Evolutionary conservation across 768 basidiomycete genomes (phyloP).

Genomic region (Pleurotus djamor): DNA sequence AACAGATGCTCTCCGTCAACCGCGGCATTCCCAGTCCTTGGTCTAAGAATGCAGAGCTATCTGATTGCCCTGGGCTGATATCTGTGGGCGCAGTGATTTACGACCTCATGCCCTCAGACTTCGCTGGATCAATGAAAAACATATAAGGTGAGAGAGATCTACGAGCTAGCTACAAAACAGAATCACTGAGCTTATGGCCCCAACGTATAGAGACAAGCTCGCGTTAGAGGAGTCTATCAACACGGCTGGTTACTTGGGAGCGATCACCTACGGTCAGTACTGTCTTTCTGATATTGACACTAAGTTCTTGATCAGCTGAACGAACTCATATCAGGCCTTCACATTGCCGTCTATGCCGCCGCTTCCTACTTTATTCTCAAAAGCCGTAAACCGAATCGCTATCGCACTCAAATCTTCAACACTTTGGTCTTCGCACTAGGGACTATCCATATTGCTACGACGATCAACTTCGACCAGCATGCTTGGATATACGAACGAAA

Average conservation of each 20-base stretch:
- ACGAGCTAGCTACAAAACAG: background rate
- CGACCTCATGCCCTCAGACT: background rate
- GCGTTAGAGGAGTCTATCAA: slow-evolving; percentile 13
- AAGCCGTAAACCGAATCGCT: background rate
- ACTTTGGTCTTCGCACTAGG: background rate
- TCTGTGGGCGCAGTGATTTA: background rate
- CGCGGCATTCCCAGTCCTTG: no score
- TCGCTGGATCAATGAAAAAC: background rate
- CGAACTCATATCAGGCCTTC: background rate
- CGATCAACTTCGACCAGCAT: background rate
- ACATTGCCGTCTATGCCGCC: background rate
- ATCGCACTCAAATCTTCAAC: background rate
- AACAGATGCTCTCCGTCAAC: no score
- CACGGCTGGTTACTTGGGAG: slow-evolving; percentile 15
- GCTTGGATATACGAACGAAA: slow-evolving; percentile 1
- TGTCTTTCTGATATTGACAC: no score
- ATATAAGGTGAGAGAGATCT: no score
- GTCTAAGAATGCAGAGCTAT: no score
- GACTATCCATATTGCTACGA: slow-evolving; percentile 1
- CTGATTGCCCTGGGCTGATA: background rate
- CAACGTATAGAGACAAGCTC: background rate
- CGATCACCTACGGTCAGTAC: background rate
- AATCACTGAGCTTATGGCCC: background rate
- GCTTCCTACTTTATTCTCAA: background rate
- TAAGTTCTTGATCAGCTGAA: no score